Evolutionary conservation across 305 asterid genomes (phyloP), one percentile per base, ranked within the genome.

Genomic region (Fraxinus nigra): DNA sequence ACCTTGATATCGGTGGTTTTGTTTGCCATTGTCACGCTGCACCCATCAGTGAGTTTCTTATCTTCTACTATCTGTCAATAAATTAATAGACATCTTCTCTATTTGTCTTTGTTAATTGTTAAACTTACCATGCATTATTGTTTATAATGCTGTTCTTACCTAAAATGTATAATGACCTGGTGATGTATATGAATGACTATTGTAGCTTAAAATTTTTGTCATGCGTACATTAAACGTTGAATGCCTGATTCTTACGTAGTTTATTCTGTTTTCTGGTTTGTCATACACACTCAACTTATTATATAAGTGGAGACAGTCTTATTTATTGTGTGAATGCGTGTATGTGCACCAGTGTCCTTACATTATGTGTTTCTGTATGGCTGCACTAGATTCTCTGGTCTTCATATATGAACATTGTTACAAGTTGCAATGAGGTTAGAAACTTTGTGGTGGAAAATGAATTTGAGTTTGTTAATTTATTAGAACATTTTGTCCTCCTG

Each of bases 21-120:
- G 85, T 93, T 95, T 88, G 95, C 98, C 61, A 80, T 95, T 33
- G 91, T 87, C 84, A 93, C 98, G 8, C 85, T 95, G 87, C 98
- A 95, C 82, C 98, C 98, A 69, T 70, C 97, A 10, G 98, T 94
- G 85, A 89, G 97, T 87, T 75, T 84, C 79, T 78, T 51, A 38
- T 73, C 78, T 82, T 81, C 59, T 46, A 33, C 72, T 78, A 26
- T n/a, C 63, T 40, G 16, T 65, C 10, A 9, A 24, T 65, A 13
- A 65, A 65, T 6, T 70, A 30, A 14, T 13, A 26, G 67, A 26
- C 20, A 54, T 30, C 28, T 10, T 32, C 72, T 73, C 65, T 8
- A 35, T 65, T 33, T 30, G 33, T 74, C 63, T 75, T 56, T 76
- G 35, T 43, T 10, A 5, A 65, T 56, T 76, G 35, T 43, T 10